Conservation (phyloP, 2,329 filamentous ascomycete genomes). For the Sclerotinia borealis region DNA sequence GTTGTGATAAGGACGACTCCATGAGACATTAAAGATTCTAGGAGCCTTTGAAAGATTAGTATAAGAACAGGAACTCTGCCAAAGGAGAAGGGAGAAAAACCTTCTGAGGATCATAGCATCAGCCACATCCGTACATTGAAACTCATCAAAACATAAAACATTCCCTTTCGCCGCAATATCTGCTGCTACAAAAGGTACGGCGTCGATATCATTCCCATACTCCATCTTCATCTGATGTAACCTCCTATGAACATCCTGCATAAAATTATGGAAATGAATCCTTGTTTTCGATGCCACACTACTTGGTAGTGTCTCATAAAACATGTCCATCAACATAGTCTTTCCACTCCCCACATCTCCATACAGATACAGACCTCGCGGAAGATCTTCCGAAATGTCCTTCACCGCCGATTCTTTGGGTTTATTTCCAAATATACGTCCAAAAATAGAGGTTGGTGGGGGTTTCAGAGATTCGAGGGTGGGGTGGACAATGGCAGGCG, state of each 20-base stretch:
- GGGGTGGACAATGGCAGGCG: slow-evolving; percentile 70
- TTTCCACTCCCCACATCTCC: slow-evolving; percentile 97
- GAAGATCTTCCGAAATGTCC: slow-evolving; percentile 65
- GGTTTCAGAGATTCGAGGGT: slow-evolving; percentile 63
- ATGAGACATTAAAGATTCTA: slow-evolving; percentile 89
- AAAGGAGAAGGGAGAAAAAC: slow-evolving; percentile 32
- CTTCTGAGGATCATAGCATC: slow-evolving; percentile 95
- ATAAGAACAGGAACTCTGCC: background rate
- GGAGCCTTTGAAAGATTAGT: slow-evolving; percentile 45
- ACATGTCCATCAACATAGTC: slow-evolving; percentile 99
- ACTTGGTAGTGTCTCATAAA: slow-evolving; percentile 83
- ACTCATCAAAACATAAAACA: slow-evolving; percentile 96
- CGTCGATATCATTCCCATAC: slow-evolving; percentile 84
- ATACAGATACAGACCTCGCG: slow-evolving; percentile 87
- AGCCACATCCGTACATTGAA: slow-evolving; percentile 96
- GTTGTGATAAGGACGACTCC: slow-evolving; percentile 96
- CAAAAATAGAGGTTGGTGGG: slow-evolving; percentile 46
- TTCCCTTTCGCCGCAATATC: slow-evolving; percentile 80
- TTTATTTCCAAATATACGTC: slow-evolving; percentile 53
- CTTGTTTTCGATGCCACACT: slow-evolving; percentile 78
- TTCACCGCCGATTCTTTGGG: slow-evolving; percentile 34
- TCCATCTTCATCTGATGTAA: slow-evolving; percentile 85
- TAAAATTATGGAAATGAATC: slow-evolving; percentile 99
- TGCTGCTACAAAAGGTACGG: slow-evolving; percentile 87
- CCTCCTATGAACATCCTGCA: slow-evolving; percentile 93